Percentiles rank a stretch among this genome's conserved stretches.
phyloP scores from a whole-genome alignment of 306 rosid genomes.

The Fagus crenata region DNA sequence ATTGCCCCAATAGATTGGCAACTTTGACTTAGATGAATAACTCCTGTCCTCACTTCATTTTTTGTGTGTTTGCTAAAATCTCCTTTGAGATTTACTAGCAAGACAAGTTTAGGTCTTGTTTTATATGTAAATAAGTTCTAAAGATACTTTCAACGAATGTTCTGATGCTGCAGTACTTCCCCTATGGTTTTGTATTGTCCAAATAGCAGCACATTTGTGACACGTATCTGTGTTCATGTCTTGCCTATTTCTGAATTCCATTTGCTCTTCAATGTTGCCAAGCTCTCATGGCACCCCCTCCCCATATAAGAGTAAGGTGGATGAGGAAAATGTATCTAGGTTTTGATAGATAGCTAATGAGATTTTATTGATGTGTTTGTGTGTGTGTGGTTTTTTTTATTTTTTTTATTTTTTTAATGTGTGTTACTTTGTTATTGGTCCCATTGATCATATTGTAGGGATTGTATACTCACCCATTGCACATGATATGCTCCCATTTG shows the following conservation, averaged over 20 bases:
- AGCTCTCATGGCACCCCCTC: too few species aligned
- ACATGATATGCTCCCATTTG: too few species aligned
- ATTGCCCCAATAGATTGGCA: constrained; percentile 78
- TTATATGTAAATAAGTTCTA: background rate
- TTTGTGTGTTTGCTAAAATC: background rate
- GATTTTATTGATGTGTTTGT: too few species aligned
- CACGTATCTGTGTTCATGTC: background rate
- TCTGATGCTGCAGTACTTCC: background rate
- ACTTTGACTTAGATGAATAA: constrained; percentile 40
- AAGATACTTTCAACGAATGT: background rate
- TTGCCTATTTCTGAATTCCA: background rate
- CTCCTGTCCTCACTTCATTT: background rate
- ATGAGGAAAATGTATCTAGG: too few species aligned
- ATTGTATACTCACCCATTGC: too few species aligned
- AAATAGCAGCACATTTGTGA: background rate
- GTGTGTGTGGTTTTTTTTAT: too few species aligned
- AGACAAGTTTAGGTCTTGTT: background rate
- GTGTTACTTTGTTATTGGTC: too few species aligned
- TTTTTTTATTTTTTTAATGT: too few species aligned
- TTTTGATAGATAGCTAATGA: too few species aligned
- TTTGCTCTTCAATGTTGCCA: background rate
- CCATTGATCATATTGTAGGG: too few species aligned
- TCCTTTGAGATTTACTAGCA: background rate
- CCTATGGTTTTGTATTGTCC: background rate
- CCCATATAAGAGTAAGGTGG: too few species aligned